Conservation (phyloP, 2,329 filamentous ascomycete genomes). For the Sarocladium strictum region DNA sequence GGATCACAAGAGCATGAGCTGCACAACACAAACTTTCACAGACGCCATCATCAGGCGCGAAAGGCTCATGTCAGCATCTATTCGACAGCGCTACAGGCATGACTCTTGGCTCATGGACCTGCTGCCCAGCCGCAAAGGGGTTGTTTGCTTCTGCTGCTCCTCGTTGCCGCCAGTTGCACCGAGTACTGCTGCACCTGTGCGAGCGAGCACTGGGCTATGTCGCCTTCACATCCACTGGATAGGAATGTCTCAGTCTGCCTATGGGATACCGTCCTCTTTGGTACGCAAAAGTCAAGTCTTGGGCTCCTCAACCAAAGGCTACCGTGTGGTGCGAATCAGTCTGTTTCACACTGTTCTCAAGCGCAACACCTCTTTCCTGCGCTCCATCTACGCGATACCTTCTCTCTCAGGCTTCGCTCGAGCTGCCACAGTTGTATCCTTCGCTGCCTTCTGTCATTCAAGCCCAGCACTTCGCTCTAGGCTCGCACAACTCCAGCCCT, state of each 20-base stretch:
- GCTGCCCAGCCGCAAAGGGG: neutral
- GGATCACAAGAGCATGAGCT: no score
- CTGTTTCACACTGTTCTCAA: no score
- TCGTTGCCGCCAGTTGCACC: neutral
- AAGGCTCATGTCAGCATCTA: no score
- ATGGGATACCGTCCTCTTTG: neutral
- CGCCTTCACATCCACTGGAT: neutral
- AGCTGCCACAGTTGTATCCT: no score
- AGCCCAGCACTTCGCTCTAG: neutral
- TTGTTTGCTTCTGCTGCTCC: neutral
- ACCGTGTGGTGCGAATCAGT: no score
- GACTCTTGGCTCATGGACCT: slow-evolving; percentile 14
- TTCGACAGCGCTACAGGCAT: neutral
- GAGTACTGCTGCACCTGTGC: neutral
- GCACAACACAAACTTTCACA: no score
- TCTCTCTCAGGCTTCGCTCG: no score
- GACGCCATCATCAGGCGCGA: no score
- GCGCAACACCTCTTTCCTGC: no score
- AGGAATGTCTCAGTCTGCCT: neutral
- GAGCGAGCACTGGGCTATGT: neutral
- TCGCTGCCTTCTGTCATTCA: neutral
- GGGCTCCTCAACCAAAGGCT: slow-evolving; percentile 26
- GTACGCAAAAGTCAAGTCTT: slow-evolving; percentile 29
- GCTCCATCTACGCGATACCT: no score
- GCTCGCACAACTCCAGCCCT: neutral